These are phyloP conservation scores for Polygonum aviculare DNA, from an alignment of 148 eudicot species.

Conservation along the genomic window DNA sequence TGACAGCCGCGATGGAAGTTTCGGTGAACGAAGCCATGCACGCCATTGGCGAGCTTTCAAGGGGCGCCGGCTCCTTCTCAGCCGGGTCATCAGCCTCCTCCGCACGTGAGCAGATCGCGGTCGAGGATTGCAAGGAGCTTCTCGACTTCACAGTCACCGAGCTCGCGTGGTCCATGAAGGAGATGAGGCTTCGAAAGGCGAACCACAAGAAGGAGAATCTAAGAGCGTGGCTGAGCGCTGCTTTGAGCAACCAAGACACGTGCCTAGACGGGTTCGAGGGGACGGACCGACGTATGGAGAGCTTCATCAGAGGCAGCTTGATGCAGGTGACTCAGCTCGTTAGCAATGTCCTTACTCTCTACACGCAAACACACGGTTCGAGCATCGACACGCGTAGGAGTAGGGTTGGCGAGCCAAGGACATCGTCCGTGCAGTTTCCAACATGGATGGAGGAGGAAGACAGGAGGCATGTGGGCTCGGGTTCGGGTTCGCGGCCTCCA, in stretches of 20 bases:
- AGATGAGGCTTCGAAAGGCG: conserved; percentile 32
- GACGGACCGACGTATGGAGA: conserved; percentile 22
- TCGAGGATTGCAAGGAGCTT: conserved; percentile 82
- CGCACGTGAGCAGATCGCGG: conserved; percentile 64
- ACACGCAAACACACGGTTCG: not conserved
- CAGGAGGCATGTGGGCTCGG: conserved; percentile 24
- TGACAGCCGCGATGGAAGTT: conserved; percentile 60
- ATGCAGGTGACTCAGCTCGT: conserved; percentile 78
- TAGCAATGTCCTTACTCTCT: conserved; percentile 50
- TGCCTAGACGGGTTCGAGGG: conserved; percentile 95
- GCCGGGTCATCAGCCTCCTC: conserved; percentile 10
- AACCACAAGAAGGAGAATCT: conserved; percentile 31
- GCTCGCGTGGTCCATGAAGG: conserved; percentile 63
- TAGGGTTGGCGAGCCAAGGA: not conserved
- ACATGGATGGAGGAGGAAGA: conserved; percentile 73
- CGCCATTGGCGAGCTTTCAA: conserved; percentile 44
- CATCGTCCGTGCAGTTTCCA: conserved; percentile 23
- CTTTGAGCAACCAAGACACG: conserved; percentile 84
- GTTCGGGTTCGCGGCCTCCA: conserved; percentile 14
- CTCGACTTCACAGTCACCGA: conserved; percentile 88
- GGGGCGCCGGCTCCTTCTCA: conserved; percentile 41
- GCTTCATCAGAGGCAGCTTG: conserved; percentile 15
- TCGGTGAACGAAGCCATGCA: conserved; percentile 46
- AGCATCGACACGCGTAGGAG: not conserved
- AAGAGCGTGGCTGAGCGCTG: conserved; percentile 88